These are phyloP conservation scores for Geoglossum cookeanum DNA, from an alignment of 2,329 filamentous ascomycete species.

Conservation along the genomic window DNA sequence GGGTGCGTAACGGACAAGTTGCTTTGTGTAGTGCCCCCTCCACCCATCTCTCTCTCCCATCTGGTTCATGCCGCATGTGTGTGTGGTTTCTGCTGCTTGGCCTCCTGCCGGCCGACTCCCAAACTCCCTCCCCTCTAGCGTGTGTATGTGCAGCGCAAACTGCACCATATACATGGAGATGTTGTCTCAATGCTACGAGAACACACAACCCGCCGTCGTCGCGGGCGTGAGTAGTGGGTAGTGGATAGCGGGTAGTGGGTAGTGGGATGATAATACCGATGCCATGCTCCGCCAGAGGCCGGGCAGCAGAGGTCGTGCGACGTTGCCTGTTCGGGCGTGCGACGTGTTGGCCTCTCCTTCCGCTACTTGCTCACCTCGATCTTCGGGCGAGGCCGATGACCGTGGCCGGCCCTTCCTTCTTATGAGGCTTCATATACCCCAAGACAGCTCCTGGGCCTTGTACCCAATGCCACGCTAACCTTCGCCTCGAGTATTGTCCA, in stretches of 20 bases:
- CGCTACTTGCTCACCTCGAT: background rate
- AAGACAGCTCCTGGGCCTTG: too few species aligned
- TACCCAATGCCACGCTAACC: background rate
- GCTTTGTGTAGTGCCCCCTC: constrained; percentile 5
- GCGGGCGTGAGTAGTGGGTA: background rate
- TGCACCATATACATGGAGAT: too few species aligned
- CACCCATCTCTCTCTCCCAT: too few species aligned
- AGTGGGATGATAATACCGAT: too few species aligned
- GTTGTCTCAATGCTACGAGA: background rate
- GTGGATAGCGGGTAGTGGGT: too few species aligned
- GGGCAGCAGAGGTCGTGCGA: background rate
- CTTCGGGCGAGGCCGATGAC: too few species aligned
- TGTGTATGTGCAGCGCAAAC: background rate
- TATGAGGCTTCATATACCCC: background rate
- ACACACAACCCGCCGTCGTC: background rate
- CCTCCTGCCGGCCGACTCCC: background rate
- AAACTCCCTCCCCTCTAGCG: too few species aligned
- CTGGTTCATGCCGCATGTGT: background rate
- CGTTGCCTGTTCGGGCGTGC: background rate
- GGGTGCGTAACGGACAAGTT: constrained; percentile 20
- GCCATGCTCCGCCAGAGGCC: background rate
- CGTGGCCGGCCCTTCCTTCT: background rate
- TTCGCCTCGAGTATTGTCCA: background rate
- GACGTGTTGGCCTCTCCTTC: background rate
- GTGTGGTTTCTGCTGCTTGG: background rate